Base-by-base conservation (phyloP, 306 rosid species). In the Cicer chorassanicum region DNA sequence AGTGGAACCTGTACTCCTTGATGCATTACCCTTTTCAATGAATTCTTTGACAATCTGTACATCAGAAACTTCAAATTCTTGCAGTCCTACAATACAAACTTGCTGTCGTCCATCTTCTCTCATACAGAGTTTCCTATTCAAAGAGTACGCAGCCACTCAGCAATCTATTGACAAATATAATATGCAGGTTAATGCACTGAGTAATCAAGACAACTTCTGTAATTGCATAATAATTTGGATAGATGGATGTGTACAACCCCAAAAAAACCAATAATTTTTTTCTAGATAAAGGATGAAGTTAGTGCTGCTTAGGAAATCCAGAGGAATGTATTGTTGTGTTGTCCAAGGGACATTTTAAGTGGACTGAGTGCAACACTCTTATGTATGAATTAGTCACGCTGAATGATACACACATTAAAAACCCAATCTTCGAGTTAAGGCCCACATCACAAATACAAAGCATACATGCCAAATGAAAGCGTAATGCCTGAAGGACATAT, bases 31-130 rank as follows among this genome's bases (percentile, higher is more conserved):
- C 81, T 82, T 89, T 77, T 94, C 99, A 68, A 94, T 94, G 81
- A 81, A 94, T 75, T 94, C 99, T 89, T 88, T 92, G n/a, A 94
- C 99, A 73, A 94, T 85, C 78, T 92, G 97, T 82, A 92, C 96
- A 75, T 94, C 99, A 81, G 95, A 94, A 80, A 94, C 99, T 83
- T 94, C 99, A 88, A 94, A 94, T 87, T 94, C 99, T 87, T 94
- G 99, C 79, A 94, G 88, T 68, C 99, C 99, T 76, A 94, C 99
- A 84, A 94, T 94, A 79, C 99, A 94, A 72, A 94, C 99, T 86
- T 94, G 99, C 82, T 94, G 99, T 44, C 95, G 82, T 64, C 97
- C 97, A 79, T 94, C 99, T 83, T 94, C 99, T 84, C 99, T 90
- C 97, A 94, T 94, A 34, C 88, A 94, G 80, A 94, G 96, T 84